Percentiles rank a stretch among this genome's conserved stretches.
Conservation (phyloP, 108 stramenopile species). For the Cyclotella baltica region DNA sequence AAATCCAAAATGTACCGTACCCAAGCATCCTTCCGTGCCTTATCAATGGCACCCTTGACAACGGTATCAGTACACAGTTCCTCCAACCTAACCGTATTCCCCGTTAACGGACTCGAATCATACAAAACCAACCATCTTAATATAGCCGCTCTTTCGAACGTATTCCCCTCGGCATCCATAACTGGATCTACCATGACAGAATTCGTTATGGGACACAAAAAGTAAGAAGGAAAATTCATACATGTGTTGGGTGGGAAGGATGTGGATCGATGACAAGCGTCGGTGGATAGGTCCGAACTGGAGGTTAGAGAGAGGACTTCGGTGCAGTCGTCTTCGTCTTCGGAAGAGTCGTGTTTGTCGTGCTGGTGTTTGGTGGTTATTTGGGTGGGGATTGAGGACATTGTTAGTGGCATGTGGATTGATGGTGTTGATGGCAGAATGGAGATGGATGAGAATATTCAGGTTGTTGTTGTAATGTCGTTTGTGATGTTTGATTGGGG, state of each 20-base stretch:
- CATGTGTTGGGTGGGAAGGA: conserved; percentile 6
- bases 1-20: conserved; percentile 6
- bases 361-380: conserved; percentile 2
- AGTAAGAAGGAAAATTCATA: background rate
- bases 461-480: too few species aligned
- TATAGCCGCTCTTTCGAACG: conserved; percentile 10
- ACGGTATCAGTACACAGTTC: background rate
- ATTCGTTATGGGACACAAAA: conserved; percentile 16
- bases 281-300: background rate
- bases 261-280: background rate
- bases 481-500: too few species aligned
- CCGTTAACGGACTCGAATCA: background rate
- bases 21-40: conserved; percentile 16
- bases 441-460: too few species aligned
- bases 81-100: background rate
- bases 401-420: background rate
- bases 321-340: background rate
- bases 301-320: conserved; percentile 9
- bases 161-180: conserved; percentile 17
- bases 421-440: background rate
- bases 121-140: conserved; percentile 16
- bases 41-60: conserved; percentile 13
- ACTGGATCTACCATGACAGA: conserved; percentile 14
- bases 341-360: background rate
- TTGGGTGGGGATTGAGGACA: conserved; percentile 2